phyloP scores from a whole-genome alignment of 1,284 basidiomycete genomes.

The Tylopilus sp. region DNA sequence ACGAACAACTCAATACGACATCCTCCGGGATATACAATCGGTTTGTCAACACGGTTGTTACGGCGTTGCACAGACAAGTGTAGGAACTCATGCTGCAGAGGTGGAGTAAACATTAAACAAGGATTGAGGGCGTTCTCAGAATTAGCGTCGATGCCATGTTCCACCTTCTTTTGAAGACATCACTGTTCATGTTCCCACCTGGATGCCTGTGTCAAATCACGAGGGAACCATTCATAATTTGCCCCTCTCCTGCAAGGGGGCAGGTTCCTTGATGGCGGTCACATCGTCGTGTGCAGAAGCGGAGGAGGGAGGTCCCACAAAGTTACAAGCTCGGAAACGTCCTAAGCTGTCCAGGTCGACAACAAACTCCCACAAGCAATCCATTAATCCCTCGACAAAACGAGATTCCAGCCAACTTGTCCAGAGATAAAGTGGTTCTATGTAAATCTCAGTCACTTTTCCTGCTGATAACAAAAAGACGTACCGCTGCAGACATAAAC shows the following conservation, averaged over 20 bases:
- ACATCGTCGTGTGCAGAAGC: slow-evolving; percentile 14
- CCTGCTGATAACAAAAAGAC: slow-evolving; percentile 32
- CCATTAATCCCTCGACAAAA: slow-evolving; percentile 7
- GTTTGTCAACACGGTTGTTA: slow-evolving; percentile 73
- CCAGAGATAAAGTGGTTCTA: slow-evolving; percentile 20
- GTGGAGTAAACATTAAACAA: slow-evolving; percentile 34
- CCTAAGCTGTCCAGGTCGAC: slow-evolving; percentile 11
- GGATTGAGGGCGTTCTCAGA: slow-evolving; percentile 36
- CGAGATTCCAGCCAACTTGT: slow-evolving; percentile 11
- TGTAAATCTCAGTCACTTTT: slow-evolving; percentile 7
- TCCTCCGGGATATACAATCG: slow-evolving; percentile 50
- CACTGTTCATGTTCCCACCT: slow-evolving; percentile 67
- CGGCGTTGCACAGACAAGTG: slow-evolving; percentile 57
- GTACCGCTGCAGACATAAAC: slow-evolving; percentile 49
- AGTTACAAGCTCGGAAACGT: slow-evolving; percentile 28
- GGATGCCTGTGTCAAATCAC: slow-evolving; percentile 79
- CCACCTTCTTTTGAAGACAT: slow-evolving; percentile 69
- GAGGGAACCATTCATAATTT: slow-evolving; percentile 62
- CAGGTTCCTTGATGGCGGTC: slow-evolving; percentile 13
- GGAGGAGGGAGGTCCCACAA: slow-evolving; percentile 23
- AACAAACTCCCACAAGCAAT: slow-evolving; percentile 2
- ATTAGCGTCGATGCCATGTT: slow-evolving; percentile 70
- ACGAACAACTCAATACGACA: slow-evolving; percentile 18
- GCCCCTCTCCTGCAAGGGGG: slow-evolving; percentile 31
- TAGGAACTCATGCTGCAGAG: slow-evolving; percentile 66